phyloP scores from a whole-genome alignment of 192 early-diverging fungal genomes.

The Coemansia furcata region DNA sequence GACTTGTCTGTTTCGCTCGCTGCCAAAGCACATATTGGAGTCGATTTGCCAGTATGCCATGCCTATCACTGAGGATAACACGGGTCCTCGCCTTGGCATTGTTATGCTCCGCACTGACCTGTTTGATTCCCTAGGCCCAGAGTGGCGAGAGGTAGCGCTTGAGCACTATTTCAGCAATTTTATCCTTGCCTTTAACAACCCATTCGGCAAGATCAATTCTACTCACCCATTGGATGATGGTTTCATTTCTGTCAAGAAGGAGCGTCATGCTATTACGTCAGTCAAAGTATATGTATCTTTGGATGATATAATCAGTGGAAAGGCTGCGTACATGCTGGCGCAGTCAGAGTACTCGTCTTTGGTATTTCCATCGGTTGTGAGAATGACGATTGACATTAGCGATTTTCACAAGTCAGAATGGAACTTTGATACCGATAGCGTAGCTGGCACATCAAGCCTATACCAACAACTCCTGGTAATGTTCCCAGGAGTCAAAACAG shows the following conservation, averaged over 20 bases:
- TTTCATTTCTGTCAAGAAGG: neutral
- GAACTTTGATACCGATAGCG: too few species aligned
- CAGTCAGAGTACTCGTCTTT: neutral
- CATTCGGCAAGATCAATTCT: neutral
- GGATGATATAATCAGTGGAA: neutral
- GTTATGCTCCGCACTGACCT: neutral
- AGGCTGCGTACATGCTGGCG: neutral
- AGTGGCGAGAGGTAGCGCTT: neutral
- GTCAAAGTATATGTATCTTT: neutral
- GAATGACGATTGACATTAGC: neutral
- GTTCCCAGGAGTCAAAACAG: neutral
- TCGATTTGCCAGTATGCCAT: neutral
- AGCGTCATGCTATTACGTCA: neutral
- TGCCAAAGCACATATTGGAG: neutral
- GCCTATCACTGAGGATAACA: neutral
- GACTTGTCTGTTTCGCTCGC: neutral
- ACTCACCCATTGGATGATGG: neutral
- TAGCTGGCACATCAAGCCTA: neutral
- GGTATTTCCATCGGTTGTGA: neutral
- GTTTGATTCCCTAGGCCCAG: neutral
- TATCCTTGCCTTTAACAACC: neutral
- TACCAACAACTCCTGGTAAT: neutral
- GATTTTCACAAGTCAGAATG: neutral
- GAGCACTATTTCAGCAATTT: neutral
- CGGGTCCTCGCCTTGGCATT: neutral